Conservation (phyloP, 2,329 filamentous ascomycete species). For the Lachnellula hyalina region DNA sequence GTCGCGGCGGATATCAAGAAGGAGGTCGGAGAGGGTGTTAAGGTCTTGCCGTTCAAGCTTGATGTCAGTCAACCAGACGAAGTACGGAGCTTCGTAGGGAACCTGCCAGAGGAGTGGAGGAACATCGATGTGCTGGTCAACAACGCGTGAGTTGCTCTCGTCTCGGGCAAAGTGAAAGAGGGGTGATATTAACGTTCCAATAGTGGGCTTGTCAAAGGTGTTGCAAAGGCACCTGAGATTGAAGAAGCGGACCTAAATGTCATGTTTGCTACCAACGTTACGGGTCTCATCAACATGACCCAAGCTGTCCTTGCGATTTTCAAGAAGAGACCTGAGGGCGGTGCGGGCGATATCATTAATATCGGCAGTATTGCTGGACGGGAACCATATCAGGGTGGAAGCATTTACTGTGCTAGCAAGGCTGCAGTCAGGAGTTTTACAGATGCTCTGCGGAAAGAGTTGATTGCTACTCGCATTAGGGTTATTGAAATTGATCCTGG, state of each 20-base stretch:
- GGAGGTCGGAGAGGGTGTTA: constrained; percentile 73
- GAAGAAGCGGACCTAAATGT: constrained; percentile 71
- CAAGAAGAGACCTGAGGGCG: constrained; percentile 62
- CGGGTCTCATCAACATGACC: constrained; percentile 92
- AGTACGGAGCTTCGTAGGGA: constrained; percentile 65
- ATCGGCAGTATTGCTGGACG: constrained; percentile 88
- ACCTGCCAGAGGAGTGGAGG: constrained; percentile 74
- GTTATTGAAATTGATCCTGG: constrained; percentile 88
- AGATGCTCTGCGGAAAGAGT: constrained; percentile 74
- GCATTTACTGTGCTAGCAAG: constrained; percentile 92
- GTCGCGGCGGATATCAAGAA: constrained; percentile 70
- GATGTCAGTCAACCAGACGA: constrained; percentile 80
- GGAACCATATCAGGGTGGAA: constrained; percentile 77
- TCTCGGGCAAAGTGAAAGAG: constrained; percentile 3
- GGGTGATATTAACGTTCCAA: constrained; percentile 7
- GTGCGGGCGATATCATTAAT: constrained; percentile 90
- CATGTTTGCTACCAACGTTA: constrained; percentile 94
- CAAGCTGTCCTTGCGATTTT: constrained; percentile 83
- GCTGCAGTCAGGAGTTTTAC: constrained; percentile 82
- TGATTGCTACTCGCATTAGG: constrained; percentile 73
- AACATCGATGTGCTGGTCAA: constrained; percentile 89
- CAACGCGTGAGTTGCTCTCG: constrained; percentile 70
- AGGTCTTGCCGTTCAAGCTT: constrained; percentile 76
- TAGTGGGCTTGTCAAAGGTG: constrained; percentile 82
- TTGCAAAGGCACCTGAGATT: constrained; percentile 82